Percentiles rank a stretch among this genome's conserved stretches.
Conservation (phyloP, 352 stramenopile genomes). For the Phytophthora quininea region DNA sequence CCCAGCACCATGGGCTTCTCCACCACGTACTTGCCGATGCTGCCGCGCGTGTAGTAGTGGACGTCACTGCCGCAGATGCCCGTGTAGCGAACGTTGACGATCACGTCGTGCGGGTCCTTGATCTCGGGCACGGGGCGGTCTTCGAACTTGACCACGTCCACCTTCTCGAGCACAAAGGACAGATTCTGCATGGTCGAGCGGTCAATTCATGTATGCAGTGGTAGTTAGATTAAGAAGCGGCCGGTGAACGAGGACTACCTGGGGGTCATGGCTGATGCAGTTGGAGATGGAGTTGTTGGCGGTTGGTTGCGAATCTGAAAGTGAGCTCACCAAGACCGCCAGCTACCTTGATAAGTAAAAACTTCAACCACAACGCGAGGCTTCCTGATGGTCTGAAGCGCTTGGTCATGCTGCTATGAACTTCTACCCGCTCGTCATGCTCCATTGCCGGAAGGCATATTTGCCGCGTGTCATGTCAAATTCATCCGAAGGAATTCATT, state of each 20-base stretch:
- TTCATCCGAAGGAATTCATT: background rate
- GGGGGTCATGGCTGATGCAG: no score
- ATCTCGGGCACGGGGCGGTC: conserved; percentile 31
- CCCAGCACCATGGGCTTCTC: conserved; percentile 33
- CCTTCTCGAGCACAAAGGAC: conserved; percentile 35
- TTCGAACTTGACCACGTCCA: conserved; percentile 31
- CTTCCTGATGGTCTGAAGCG: background rate
- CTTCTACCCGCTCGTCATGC: background rate
- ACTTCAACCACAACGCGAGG: background rate
- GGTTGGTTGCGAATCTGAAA: background rate
- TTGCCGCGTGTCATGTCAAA: background rate
- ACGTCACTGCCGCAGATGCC: conserved; percentile 38
- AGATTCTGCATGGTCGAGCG: conserved; percentile 16
- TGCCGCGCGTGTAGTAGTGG: conserved; percentile 38
- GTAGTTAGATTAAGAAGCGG: no score
- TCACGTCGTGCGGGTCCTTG: conserved; percentile 28
- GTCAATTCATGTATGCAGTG: no score
- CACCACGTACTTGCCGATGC: conserved; percentile 38
- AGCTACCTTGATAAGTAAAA: background rate
- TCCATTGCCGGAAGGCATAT: background rate
- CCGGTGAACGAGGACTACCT: no score
- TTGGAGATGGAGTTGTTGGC: background rate
- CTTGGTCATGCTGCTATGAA: background rate
- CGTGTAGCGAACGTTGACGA: conserved; percentile 35
- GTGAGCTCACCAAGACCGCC: background rate